Base-by-base conservation (phyloP, 2,329 filamentous ascomycete genomes). In the Mycosphaerella sp. region DNA sequence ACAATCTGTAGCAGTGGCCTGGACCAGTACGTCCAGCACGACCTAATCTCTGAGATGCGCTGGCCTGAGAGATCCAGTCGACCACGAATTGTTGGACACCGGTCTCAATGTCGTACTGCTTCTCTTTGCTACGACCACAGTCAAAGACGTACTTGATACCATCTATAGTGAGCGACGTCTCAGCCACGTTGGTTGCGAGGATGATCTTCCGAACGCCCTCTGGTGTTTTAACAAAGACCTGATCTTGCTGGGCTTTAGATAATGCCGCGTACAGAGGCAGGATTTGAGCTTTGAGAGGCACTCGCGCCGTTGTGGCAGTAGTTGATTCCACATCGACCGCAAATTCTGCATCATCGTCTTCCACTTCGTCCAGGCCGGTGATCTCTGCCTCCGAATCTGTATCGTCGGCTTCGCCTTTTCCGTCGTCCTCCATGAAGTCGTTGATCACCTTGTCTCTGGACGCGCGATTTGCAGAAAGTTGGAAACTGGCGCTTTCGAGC, bases 11-110 rank as follows among this genome's bases (percentile, higher is more conserved):
- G 72, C 92, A 97, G 72, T 98, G 95, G 6, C 93, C 93, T 1
- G 93, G 91, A 0, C 90, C 92, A 3, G 92, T 98, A 77, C 93
- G 85, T 59, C 95, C 93, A 54, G 93, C 93, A 79, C 93, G 89
- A 73, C 93, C 93, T 55, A 89, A 84, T 69, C 93, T 82, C 72
- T 98, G 93, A 61, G 85, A 87, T 6, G 93, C 92, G 69, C 89
- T 95, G 29, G 93, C 93, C 74, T 98, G 97, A 74, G 91, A 96
- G 68, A 97, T 95, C 89, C 92, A 98, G 40, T 87, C 86, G 50
- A 98, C 82, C 64, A 95, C 87, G 68, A 95, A 98, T 66, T 87
- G 95, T 69, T 98, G 93, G 0, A 98, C 92, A 3, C 92, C 92
- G 7, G 87, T 96, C 9, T 82, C 75, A n/a, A 82, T 79, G 67